Conservation (phyloP, 192 early-diverging fungal genomes). For the Coemansia erecta region DNA sequence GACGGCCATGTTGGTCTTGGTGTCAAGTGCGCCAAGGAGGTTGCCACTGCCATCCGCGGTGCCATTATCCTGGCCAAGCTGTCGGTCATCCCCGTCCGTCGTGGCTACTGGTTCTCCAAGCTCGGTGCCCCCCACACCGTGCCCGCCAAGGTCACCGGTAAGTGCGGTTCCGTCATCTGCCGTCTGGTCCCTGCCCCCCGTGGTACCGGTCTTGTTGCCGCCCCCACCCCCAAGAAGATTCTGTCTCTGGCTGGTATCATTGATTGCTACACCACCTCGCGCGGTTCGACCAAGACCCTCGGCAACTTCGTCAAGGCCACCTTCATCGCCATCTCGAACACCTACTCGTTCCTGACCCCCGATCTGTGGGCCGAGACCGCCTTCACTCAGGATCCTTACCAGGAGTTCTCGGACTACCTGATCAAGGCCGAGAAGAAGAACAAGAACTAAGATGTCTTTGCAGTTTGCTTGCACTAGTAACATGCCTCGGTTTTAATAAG, state of each 20-base stretch:
- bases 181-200: constrained; percentile 97
- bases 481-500: too few relatives aligned
- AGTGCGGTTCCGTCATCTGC: constrained; percentile 90
- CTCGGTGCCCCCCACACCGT: constrained; percentile 98
- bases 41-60: constrained; percentile 97
- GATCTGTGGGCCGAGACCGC: constrained; percentile 92
- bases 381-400: constrained; percentile 88
- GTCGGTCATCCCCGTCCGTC: constrained; percentile 95
- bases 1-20: constrained; percentile 99
- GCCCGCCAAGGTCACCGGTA: constrained; percentile 94
- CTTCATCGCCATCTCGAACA: constrained; percentile 95
- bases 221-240: constrained; percentile 97
- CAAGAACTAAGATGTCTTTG: constrained; percentile 51
- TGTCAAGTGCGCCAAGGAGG: constrained; percentile 99
- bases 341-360: constrained; percentile 96
- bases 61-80: constrained; percentile 99
- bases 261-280: constrained; percentile 96
- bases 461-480: too few relatives aligned
- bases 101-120: constrained; percentile 97
- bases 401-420: constrained; percentile 84
- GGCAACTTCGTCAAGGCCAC: constrained; percentile 99
- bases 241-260: constrained; percentile 94
- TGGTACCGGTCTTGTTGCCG: constrained; percentile 98
- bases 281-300: constrained; percentile 96
- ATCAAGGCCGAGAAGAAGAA: constrained; percentile 57